phyloP scores from a whole-genome alignment of 305 asterid species.

The Euphrasia arctica region DNA sequence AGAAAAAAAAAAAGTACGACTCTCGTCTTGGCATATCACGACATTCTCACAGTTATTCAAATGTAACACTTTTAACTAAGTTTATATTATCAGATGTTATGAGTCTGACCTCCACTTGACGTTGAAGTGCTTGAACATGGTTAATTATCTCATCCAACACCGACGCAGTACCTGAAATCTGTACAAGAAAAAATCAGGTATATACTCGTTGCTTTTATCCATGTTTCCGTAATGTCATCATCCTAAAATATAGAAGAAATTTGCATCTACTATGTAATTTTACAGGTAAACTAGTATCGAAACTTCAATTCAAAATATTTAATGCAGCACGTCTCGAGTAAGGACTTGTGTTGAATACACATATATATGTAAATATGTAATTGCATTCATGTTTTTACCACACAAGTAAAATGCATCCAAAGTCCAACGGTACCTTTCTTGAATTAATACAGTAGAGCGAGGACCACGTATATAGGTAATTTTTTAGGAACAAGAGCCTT shows the following conservation, averaged over 20 bases:
- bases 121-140: conserved; percentile 92
- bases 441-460: conserved; percentile 29
- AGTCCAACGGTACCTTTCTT: conserved; percentile 25
- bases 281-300: not conserved
- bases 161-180: conserved; percentile 97
- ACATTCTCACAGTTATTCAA: not conserved
- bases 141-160: conserved; percentile 96
- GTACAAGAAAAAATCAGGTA: conserved; percentile 22
- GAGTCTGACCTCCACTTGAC: conserved; percentile 85
- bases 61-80: not conserved
- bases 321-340: too few species aligned
- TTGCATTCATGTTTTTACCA: too few species aligned
- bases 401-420: conserved; percentile 13
- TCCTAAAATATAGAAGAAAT: conserved; percentile 3
- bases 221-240: conserved; percentile 7
- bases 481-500: conserved; percentile 22
- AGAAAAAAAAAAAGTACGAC: not conserved
- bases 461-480: conserved; percentile 36
- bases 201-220: not conserved
- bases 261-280: not conserved
- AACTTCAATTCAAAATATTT: not conserved
- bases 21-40: not conserved
- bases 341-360: too few species aligned
- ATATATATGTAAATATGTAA: not conserved
- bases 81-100: not conserved